These are phyloP conservation scores for Eucalyptus cloeziana DNA, from an alignment of 345 rosid genomes.

Conservation along the genomic window DNA sequence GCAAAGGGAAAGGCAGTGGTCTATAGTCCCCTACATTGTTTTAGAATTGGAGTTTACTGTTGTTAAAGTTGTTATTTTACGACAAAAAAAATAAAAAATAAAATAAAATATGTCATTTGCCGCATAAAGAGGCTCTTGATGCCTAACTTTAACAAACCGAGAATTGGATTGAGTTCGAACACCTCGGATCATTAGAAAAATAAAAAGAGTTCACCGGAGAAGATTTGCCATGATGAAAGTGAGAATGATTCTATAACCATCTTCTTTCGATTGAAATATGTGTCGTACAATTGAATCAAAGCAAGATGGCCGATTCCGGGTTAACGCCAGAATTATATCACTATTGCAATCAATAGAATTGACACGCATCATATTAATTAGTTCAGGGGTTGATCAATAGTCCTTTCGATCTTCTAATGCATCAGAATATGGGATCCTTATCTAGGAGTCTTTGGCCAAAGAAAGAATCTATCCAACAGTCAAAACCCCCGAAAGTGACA, in stretches of 20 bases:
- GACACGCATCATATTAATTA: background rate
- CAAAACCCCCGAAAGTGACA: background rate
- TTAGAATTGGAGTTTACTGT: background rate
- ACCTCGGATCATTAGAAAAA: background rate
- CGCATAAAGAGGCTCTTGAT: background rate
- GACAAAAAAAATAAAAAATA: too few relatives aligned
- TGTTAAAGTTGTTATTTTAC: too few relatives aligned
- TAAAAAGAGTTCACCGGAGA: accelerated
- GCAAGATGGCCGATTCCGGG: background rate
- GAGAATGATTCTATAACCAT: background rate
- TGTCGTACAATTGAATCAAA: background rate
- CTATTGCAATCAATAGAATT: background rate
- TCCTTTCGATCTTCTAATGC: background rate
- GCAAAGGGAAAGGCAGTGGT: background rate
- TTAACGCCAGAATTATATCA: background rate
- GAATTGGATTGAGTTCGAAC: background rate
- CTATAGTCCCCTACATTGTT: background rate
- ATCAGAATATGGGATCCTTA: background rate
- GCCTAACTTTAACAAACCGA: background rate
- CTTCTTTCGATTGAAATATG: background rate
- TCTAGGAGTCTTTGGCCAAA: background rate
- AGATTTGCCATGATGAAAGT: background rate
- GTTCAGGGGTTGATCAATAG: background rate
- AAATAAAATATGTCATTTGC: background rate
- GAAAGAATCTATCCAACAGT: background rate